Conservation (phyloP, 2,329 filamentous ascomycete species). For the Ilyonectria robusta region DNA sequence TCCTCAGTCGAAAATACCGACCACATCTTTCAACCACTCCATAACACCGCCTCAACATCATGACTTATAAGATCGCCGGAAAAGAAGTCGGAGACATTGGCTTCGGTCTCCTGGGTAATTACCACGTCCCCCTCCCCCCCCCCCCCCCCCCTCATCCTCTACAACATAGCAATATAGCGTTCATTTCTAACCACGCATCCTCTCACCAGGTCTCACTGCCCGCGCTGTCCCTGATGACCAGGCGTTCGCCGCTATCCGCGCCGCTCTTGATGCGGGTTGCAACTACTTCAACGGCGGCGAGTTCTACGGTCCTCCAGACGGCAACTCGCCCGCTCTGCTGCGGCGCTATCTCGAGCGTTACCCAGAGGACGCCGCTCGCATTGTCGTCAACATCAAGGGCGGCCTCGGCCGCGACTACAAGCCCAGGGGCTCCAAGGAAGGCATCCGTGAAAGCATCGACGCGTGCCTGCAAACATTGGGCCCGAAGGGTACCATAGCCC, state of each 20-base stretch:
- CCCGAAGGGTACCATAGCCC: slow-evolving; percentile 62
- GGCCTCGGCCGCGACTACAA: slow-evolving; percentile 54
- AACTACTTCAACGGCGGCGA: slow-evolving; percentile 71
- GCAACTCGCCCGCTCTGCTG: slow-evolving; percentile 70
- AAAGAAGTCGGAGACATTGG: slow-evolving; percentile 38
- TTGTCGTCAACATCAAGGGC: slow-evolving; percentile 74
- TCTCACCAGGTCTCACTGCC: slow-evolving; percentile 37
- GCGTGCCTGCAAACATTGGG: slow-evolving; percentile 61
- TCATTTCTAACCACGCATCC: neutral
- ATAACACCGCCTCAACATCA: slow-evolving; percentile 24
- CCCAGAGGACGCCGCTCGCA: slow-evolving; percentile 71
- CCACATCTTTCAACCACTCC: neutral
- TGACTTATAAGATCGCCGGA: slow-evolving; percentile 42
- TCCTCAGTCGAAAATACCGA: neutral
- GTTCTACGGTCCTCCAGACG: slow-evolving; percentile 70
- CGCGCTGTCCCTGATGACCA: slow-evolving; percentile 50
- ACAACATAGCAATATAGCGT: neutral
- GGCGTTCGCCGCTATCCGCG: slow-evolving; percentile 67
- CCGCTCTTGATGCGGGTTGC: slow-evolving; percentile 59
- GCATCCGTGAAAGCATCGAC: slow-evolving; percentile 68
- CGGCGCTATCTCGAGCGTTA: slow-evolving; percentile 72
- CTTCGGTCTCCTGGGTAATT: slow-evolving; percentile 46
- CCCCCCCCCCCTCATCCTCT: no score
- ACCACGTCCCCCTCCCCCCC: slow-evolving; percentile 43
- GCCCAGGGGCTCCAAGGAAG: slow-evolving; percentile 65